Percentiles rank a stretch among this genome's conserved stretches.
phyloP scores from a whole-genome alignment of 768 basidiomycete genomes.

The Termitomyces sp. region DNA sequence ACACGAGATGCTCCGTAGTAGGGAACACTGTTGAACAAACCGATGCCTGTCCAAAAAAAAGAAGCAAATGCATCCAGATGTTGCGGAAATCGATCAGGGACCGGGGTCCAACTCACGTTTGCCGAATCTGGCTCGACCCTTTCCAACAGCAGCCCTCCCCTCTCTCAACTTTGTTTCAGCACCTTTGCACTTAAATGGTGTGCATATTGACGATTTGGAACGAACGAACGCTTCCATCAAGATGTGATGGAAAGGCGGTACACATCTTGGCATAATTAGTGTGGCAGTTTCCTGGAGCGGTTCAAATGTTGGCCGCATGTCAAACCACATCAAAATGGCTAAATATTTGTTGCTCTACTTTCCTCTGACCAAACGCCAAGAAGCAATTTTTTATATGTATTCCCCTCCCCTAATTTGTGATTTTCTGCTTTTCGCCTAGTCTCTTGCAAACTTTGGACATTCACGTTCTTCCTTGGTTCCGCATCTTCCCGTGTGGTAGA shows the following conservation, averaged over 20 bases:
- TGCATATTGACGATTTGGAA: background rate
- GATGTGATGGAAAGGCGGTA: slow-evolving; percentile 2
- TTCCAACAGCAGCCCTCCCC: background rate
- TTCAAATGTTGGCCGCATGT: background rate
- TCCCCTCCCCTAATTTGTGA: background rate
- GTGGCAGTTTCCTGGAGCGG: background rate
- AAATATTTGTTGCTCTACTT: background rate
- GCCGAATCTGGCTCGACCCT: background rate
- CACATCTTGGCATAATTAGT: background rate
- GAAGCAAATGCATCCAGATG: background rate
- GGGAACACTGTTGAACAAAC: background rate
- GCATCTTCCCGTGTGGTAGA: background rate
- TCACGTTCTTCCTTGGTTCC: background rate
- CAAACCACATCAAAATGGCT: background rate
- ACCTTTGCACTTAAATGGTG: background rate
- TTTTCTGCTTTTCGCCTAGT: background rate
- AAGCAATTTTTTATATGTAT: background rate
- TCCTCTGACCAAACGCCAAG: background rate
- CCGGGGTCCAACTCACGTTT: background rate
- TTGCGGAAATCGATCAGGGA: background rate
- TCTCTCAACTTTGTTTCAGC: background rate
- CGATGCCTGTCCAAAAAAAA: background rate
- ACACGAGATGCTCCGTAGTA: background rate
- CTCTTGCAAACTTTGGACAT: no score
- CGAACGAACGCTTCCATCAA: background rate